phyloP scores from a whole-genome alignment of 768 basidiomycete genomes.

The Thelephora aurantiotincta region DNA sequence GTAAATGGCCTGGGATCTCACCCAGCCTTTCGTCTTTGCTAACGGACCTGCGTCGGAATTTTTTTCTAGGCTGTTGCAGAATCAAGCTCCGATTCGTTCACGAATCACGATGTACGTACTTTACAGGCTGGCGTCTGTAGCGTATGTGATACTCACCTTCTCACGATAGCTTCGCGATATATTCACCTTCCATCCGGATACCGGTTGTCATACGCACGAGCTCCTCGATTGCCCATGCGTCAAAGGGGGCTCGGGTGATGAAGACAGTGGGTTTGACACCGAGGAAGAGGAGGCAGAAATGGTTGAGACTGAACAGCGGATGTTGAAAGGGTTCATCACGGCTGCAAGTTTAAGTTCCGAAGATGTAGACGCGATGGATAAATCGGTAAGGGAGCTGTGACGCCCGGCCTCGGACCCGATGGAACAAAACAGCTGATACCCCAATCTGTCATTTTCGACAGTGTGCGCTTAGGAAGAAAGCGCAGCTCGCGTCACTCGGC shows the following conservation, averaged over 20 bases:
- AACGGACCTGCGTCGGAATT: not conserved
- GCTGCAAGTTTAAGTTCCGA: conserved; percentile 47
- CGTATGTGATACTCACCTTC: conserved; percentile 3
- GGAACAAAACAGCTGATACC: not conserved
- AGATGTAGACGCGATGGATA: conserved; percentile 31
- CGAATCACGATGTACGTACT: conserved; percentile 60
- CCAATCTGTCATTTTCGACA: conserved; percentile 14
- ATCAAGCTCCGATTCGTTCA: conserved; percentile 77
- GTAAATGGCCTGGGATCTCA: no score
- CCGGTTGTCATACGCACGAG: conserved; percentile 86
- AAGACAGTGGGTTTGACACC: no score
- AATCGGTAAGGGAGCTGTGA: conserved; percentile 27
- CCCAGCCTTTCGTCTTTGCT: no score
- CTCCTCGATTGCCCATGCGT: conserved; percentile 72
- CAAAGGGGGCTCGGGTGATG: conserved; percentile 1
- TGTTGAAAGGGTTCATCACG: conserved; percentile 37
- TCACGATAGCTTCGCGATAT: conserved; percentile 68
- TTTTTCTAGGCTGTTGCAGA: conserved; percentile 23
- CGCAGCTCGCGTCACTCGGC: conserved; percentile 53
- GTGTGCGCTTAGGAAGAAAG: conserved; percentile 57
- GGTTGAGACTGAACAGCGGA: conserved; percentile 15
- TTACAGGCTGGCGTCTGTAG: conserved; percentile 1
- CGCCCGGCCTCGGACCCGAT: not conserved
- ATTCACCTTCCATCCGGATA: conserved; percentile 72
- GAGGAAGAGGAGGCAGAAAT: conserved; percentile 14